Base-by-base conservation (phyloP, 2,329 filamentous ascomycete species). In the Seiridium unicorne region DNA sequence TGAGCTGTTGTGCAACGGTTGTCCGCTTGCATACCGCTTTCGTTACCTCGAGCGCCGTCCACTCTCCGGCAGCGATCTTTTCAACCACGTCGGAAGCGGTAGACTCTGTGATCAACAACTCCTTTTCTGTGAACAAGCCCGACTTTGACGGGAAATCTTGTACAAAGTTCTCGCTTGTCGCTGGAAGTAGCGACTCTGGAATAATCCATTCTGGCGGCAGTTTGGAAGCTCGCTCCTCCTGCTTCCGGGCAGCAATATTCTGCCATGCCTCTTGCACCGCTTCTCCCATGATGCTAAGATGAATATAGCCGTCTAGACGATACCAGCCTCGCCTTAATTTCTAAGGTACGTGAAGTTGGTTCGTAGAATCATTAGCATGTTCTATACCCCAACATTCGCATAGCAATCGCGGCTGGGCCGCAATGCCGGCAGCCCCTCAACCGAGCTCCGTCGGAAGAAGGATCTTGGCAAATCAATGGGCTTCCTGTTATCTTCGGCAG, bases 61-160 rank as follows among this genome's bases (percentile, higher is more conserved):
- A 58, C n/a, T 49, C 55, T 13, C 55, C 55, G 8, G 18, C 35
- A 3, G 59, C 65, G 6, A 71, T 67, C 34, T 59, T 62, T 6
- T 55, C 61, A 10, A 66, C 62, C 4, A 65, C 60, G 2, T 62
- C 57, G 9, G 60, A 58, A 42, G 63, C 64, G 8, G 65, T 62
- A 32, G 44, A 60, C 3, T 57, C 60, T 13, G 64, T 62, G 34
- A 66, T 62, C 0, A 60, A 47, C 1, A 63, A 35, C 34, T 65
- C 65, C 3, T 61, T 54, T 3, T 55, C 49, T 1, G 61, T 59
- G n/a, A 67, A 64, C n/a, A 65, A 62, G 13, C 58, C 56, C 1
- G 62, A 63, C 8, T 58, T 63, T 34, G 60, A 51, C 2, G 63
- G 57, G 40, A 63, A 63, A 13, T 62, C 62, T 9, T 65, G 64